Base-by-base conservation (phyloP, 345 rosid species). In the Abelmoschus esculentus region DNA sequence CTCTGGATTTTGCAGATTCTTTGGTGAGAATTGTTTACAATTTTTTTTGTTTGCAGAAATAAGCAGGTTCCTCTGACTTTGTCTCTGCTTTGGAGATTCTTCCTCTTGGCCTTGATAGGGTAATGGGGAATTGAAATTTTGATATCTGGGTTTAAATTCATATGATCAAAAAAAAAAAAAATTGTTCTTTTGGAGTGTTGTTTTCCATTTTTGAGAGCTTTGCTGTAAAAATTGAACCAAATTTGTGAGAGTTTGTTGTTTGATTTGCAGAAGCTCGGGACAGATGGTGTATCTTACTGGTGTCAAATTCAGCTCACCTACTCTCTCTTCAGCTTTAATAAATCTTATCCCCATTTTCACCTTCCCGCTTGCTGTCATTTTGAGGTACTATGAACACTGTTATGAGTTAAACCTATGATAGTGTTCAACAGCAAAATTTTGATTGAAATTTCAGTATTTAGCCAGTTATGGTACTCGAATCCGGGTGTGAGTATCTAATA, bases 261-360 rank as follows among this genome's bases (percentile, higher is more conserved):
- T 4, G 4, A 56, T 56, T 59, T 58, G 81, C 78, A 83, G 84
- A 75, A 76, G 80, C 64, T 61, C 73, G 0, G 86, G 84, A 38
- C 84, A 83, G 70, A 69, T 80, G 0, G 6, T 75, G 2, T 65
- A 6, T 47, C 69, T 70, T 36, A 22, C 66, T 29, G 84, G 75
- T 15, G 66, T 83, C 44, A 74, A 73, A 31, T 80, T 69, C 67
- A 79, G 80, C 58, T 78, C 84, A 49, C 84, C 89, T 15, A 82
- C 85, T 66, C 84, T 85, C 56, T 69, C 86, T 62, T 82, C 89
- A n/a, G 83, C 80, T 53, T 75, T 85, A 8, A 66, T 78, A 69
- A 85, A 79, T 53, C 83, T 82, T 72, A 80, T 78, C 4, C 86
- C 84, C 3, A 79, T 82, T 61, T 82, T 79, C 26, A 80, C 84